phyloP scores from a whole-genome alignment of 139 green algal species.

The Volvox africanus region DNA sequence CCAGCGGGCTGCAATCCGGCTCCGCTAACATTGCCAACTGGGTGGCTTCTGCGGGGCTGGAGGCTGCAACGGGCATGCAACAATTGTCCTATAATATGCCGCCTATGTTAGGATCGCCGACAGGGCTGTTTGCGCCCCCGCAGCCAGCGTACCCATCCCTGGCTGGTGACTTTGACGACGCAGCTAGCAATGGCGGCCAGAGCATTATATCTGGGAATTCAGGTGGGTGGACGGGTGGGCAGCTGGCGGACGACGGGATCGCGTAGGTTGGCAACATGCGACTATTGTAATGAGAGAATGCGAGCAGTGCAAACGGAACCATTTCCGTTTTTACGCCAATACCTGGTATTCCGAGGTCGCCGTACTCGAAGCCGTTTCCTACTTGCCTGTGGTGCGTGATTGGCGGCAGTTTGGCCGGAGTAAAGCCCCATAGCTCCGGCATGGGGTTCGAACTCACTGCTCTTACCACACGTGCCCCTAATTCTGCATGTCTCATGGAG shows the following conservation, averaged over 20 bases:
- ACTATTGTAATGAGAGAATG: no score
- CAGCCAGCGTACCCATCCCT: not conserved
- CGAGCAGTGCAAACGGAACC: no score
- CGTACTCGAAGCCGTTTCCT: no score
- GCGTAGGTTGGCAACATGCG: not conserved
- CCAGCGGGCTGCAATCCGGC: not conserved
- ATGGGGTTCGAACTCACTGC: no score
- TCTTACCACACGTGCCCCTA: no score
- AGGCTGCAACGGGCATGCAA: not conserved
- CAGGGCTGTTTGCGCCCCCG: not conserved
- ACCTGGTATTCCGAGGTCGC: no score
- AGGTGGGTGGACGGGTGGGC: not conserved
- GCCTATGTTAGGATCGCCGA: not conserved
- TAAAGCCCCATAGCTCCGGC: no score
- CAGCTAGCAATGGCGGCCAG: slow-evolving; percentile 25
- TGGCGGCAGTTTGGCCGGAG: no score
- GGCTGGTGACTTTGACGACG: slow-evolving; percentile 21
- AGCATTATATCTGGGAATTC: slow-evolving; percentile 19
- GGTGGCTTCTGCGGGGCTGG: not conserved
- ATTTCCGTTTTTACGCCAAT: no score
- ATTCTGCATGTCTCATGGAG: no score
- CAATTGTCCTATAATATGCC: not conserved
- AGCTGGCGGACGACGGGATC: not conserved
- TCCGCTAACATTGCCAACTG: not conserved
- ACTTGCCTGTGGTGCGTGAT: no score